Evolutionary conservation across 2,329 filamentous ascomycete species (phyloP), one percentile per base, ranked within the genome.

Genomic region (Phialophora expanda): DNA sequence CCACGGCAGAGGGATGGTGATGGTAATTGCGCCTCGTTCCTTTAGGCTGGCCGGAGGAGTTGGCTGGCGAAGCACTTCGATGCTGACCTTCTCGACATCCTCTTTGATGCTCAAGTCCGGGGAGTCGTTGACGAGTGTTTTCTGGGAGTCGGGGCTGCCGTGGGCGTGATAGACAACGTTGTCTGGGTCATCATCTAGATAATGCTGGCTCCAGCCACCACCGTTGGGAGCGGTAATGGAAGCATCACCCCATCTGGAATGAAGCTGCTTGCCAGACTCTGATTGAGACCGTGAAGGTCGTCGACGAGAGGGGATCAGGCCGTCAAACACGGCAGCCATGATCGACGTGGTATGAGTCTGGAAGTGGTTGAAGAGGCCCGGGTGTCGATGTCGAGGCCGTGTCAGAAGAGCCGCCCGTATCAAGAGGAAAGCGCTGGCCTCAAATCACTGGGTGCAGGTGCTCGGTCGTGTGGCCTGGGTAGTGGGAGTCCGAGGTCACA

Each of bases 161-260:
- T 67, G 65, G 17, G 63, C 60, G 41, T 67, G 65, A 32, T 59
- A 53, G 51, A 46, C 20, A 8, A 57, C 12, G 14, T 56, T 63
- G 60, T 65, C 54, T 5, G 48, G 14, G 56, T 67, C 65, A n/a
- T 62, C 65, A 7, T 67, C 65, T 1, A 62, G 48, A 30, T 67
- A 63, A 53, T 66, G 67, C 53, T 69, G 67, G 57, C 74, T 80
- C 78, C 78, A 80, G n/a, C 78, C 79, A 26, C 78, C 78, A 46
- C 75, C 71, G 46, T 73, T 78, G 24, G 78, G 78, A 70, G 76
- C 76, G 26, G 75, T 77, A 68, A 80, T 80, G 17, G 76, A 70
- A 44, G 73, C 70, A 69, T 80, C 78, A 3, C 78, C 78, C 75
- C 77, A 80, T 68, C 78, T 76, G 32, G 76, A 72, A 69, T 80